Evolutionary conservation across 2,329 filamentous ascomycete genomes (phyloP).

Genomic region (Didymella pinodella): DNA sequence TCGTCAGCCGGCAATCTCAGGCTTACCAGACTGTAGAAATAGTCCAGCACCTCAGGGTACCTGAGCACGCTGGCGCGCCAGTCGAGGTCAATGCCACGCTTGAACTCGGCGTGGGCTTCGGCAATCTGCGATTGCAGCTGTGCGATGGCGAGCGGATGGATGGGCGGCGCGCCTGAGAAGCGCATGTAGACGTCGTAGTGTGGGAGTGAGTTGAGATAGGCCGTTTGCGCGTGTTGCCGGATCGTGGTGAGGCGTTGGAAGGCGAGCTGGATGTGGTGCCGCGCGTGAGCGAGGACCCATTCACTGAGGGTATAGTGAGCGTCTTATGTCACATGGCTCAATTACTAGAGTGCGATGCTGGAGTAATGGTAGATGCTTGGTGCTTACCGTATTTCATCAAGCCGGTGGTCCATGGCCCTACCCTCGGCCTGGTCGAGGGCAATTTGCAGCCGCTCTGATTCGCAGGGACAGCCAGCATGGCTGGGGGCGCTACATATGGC

Average conservation of each 20-base stretch:
- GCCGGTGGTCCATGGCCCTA: constrained; percentile 48
- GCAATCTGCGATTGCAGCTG: constrained; percentile 62
- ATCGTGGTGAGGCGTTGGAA: constrained; percentile 53
- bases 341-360: neutral
- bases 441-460: constrained; percentile 51
- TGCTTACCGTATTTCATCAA: constrained; percentile 47
- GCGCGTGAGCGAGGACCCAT: constrained; percentile 57
- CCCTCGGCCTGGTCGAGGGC: constrained; percentile 52
- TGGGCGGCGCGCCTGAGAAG: constrained; percentile 55
- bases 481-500: constrained; percentile 53
- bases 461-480: constrained; percentile 51
- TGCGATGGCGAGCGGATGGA: constrained; percentile 52
- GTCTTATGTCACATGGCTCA: neutral
- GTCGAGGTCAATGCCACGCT: constrained; percentile 79
- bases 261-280: constrained; percentile 55
- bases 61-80: constrained; percentile 78
- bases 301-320: constrained; percentile 48
- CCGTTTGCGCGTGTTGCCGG: constrained; percentile 53
- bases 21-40: constrained; percentile 77
- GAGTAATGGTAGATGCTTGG: neutral
- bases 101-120: constrained; percentile 70
- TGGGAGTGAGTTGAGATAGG: constrained; percentile 55
- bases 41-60: constrained; percentile 81
- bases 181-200: constrained; percentile 58
- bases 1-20: constrained; percentile 68